Percentiles rank a stretch among this genome's conserved stretches.
Evolutionary conservation across 345 rosid genomes (phyloP).

Genomic region (Isatis tinctoria): DNA sequence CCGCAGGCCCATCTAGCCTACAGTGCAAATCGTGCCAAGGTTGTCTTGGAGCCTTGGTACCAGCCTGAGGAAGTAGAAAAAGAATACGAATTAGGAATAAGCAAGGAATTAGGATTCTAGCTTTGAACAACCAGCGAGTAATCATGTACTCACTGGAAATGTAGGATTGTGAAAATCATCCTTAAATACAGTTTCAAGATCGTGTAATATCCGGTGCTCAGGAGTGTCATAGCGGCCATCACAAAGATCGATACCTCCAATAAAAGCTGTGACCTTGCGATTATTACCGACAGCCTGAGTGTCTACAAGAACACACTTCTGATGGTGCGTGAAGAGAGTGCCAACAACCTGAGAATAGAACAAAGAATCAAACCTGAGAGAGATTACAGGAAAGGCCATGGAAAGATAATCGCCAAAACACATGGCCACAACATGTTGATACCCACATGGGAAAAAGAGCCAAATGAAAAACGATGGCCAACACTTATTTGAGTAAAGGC

Average conservation of each 20-base stretch:
- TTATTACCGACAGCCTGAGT: constrained; percentile 73
- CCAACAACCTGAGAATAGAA: constrained; percentile 66
- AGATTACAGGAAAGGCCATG: background rate
- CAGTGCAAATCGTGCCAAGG: constrained; percentile 98
- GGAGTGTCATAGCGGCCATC: constrained; percentile 99
- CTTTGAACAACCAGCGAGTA: constrained; percentile 10
- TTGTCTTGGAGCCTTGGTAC: constrained; percentile 78
- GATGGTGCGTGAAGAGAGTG: constrained; percentile 90
- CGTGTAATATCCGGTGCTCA: constrained; percentile 65
- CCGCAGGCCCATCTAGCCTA: constrained; percentile 91
- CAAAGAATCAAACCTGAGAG: constrained; percentile 3
- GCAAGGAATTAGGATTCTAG: background rate
- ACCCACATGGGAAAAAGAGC: background rate
- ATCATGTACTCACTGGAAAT: constrained; percentile 60
- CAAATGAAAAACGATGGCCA: background rate
- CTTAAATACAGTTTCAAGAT: constrained; percentile 64
- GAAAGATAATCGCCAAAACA: background rate
- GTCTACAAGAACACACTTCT: constrained; percentile 86
- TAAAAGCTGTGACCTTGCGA: constrained; percentile 77
- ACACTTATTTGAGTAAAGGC: background rate
- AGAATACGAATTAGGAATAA: background rate
- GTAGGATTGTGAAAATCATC: constrained; percentile 91
- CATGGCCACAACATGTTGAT: background rate
- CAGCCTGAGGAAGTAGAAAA: constrained; percentile 40
- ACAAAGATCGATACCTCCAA: constrained; percentile 94